Percentiles rank a stretch among this genome's conserved stretches.
Conservation (phyloP, 2,329 filamentous ascomycete species). For the Madurella fahalii region DNA sequence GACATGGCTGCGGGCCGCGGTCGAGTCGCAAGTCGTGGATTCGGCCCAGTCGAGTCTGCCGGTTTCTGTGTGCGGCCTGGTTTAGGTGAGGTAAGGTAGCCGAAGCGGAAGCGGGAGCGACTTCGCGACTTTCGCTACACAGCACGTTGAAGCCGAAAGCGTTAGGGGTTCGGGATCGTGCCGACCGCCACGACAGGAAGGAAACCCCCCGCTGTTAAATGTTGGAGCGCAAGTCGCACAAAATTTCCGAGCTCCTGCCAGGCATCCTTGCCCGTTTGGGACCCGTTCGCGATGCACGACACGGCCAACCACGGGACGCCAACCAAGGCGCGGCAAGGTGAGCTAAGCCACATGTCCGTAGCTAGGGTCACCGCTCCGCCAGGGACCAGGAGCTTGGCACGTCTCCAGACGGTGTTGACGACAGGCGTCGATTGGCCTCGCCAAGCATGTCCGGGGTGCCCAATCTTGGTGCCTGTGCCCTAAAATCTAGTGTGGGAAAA, state of each 20-base stretch:
- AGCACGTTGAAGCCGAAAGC: too few relatives aligned
- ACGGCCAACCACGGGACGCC: background rate
- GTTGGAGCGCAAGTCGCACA: too few relatives aligned
- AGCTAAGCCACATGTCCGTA: background rate
- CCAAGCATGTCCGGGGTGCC: background rate
- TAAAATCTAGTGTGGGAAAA: background rate
- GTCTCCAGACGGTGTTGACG: background rate
- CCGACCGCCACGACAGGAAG: too few relatives aligned
- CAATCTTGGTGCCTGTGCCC: constrained; percentile 5
- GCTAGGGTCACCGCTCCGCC: background rate
- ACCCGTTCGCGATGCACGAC: too few relatives aligned
- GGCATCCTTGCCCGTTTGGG: too few relatives aligned
- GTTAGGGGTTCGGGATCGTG: too few relatives aligned
- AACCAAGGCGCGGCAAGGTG: background rate
- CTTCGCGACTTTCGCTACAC: too few relatives aligned
- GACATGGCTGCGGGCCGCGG: constrained; percentile 21
- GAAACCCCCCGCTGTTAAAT: too few relatives aligned
- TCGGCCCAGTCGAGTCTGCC: background rate
- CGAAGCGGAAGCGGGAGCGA: too few relatives aligned
- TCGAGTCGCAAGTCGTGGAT: background rate
- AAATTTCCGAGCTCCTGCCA: too few relatives aligned
- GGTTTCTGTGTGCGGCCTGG: background rate
- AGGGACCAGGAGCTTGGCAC: background rate
- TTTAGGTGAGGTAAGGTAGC: background rate
- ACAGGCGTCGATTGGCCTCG: background rate